Conservation (phyloP, 306 rosid genomes). For the Leucaena leucocephala region DNA sequence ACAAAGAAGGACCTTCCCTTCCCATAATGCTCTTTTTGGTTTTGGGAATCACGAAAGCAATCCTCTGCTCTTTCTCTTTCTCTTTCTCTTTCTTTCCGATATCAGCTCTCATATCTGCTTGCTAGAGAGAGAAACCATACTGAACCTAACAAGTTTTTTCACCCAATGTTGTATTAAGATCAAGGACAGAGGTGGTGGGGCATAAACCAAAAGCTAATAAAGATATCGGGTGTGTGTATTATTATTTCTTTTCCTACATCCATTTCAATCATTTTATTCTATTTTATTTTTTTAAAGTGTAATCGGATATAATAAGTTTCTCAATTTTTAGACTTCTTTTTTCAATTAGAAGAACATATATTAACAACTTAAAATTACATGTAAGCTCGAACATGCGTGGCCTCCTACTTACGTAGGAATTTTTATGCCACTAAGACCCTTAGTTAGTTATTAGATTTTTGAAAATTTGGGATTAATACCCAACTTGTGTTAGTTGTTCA, state of each 20-base stretch:
- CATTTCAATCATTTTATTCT: not conserved
- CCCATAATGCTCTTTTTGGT: constrained; percentile 46
- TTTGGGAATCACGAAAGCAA: constrained; percentile 61
- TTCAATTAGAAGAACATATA: too few relatives aligned
- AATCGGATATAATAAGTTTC: too few relatives aligned
- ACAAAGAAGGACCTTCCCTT: constrained; percentile 43
- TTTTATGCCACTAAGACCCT: too few relatives aligned
- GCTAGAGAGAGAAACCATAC: not conserved
- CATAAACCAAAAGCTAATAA: constrained; percentile 46
- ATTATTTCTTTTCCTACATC: not conserved
- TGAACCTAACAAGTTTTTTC: not conserved
- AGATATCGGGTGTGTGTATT: not conserved
- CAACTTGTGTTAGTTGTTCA: too few relatives aligned
- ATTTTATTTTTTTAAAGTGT: too few relatives aligned
- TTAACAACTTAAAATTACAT: too few relatives aligned
- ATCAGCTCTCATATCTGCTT: not conserved
- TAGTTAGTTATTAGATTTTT: not conserved
- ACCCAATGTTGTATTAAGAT: constrained; percentile 29
- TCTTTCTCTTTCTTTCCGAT: not conserved
- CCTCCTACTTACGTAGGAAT: too few relatives aligned
- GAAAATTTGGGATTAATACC: too few relatives aligned
- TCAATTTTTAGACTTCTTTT: too few relatives aligned
- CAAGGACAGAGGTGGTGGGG: constrained; percentile 48
- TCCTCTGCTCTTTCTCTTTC: constrained; percentile 21
- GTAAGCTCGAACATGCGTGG: too few relatives aligned